These are phyloP conservation scores for Oxyria digyna DNA, from an alignment of 148 eudicot species.

Conservation along the genomic window DNA sequence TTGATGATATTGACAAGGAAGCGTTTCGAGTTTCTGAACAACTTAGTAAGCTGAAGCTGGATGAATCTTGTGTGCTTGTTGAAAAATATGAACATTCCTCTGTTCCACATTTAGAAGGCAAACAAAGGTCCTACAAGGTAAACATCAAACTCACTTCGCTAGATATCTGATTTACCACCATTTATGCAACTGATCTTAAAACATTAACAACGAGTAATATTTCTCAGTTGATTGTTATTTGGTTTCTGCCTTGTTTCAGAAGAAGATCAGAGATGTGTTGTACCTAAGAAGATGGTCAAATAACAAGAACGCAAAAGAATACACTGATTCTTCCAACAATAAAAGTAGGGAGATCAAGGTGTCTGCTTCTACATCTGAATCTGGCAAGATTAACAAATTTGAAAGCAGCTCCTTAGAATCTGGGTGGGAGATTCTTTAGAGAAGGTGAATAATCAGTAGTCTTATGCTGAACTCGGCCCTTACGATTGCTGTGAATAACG, in stretches of 20 bases:
- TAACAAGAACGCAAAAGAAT: slow-evolving; percentile 12
- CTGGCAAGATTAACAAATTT: slow-evolving; percentile 1
- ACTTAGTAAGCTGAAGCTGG: slow-evolving; percentile 12
- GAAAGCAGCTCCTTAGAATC: slow-evolving; percentile 12
- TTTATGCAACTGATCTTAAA: not conserved
- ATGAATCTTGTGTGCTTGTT: slow-evolving; percentile 26
- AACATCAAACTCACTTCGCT: not conserved
- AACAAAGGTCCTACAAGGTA: slow-evolving; percentile 24
- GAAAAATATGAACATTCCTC: slow-evolving; percentile 12
- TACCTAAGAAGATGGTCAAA: slow-evolving; percentile 18
- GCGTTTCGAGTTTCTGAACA: slow-evolving; percentile 3
- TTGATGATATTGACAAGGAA: slow-evolving; percentile 13
- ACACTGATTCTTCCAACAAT: not conserved
- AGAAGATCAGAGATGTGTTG: slow-evolving; percentile 21
- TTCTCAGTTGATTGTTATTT: not conserved
- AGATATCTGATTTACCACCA: not conserved
- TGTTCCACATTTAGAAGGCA: not conserved
- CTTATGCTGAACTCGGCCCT: not conserved
- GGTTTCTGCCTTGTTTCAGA: slow-evolving; percentile 9
- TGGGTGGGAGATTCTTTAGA: slow-evolving; percentile 31
- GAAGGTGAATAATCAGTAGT: not conserved
- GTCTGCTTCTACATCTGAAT: not conserved
- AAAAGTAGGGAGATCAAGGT: not conserved
- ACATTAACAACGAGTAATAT: not conserved
- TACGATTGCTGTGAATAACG: not conserved